Conservation (phyloP, 2,329 filamentous ascomycete species). For the Fusarium graminum region DNA sequence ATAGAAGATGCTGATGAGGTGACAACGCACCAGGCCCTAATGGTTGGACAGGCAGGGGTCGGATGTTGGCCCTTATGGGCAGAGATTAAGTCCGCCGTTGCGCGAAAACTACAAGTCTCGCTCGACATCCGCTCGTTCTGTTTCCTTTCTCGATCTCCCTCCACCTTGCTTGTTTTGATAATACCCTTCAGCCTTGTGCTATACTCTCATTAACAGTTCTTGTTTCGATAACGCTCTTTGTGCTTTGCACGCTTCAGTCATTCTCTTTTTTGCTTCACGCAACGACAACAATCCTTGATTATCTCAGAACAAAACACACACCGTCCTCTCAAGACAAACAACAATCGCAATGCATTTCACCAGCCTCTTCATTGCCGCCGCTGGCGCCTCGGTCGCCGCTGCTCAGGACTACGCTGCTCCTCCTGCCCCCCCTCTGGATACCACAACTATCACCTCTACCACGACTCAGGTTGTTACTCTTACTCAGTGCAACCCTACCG, state of each 20-base stretch:
- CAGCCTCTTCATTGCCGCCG: constrained; percentile 58
- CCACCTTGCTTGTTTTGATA: constrained; percentile 43
- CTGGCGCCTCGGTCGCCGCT: constrained; percentile 56
- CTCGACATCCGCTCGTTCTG: constrained; percentile 29
- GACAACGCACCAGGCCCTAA: constrained; percentile 41
- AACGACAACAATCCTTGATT: constrained; percentile 28
- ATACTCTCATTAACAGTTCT: constrained; percentile 34
- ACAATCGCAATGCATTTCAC: constrained; percentile 62
- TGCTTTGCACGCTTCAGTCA: constrained; percentile 38
- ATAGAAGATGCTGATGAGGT: constrained; percentile 34
- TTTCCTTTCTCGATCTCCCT: constrained; percentile 23
- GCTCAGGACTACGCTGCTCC: constrained; percentile 42
- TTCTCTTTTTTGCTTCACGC: constrained; percentile 33
- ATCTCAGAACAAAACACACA: constrained; percentile 16
- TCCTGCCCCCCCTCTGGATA: constrained; percentile 40
- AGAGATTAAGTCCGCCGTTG: constrained; percentile 42
- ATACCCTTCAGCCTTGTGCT: constrained; percentile 35
- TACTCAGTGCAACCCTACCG: constrained; percentile 60
- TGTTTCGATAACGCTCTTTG: constrained; percentile 34
- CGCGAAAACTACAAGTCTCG: constrained; percentile 50
- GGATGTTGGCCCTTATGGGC: constrained; percentile 11
- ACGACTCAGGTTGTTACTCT: constrained; percentile 61
- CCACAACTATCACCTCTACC: constrained; percentile 60
- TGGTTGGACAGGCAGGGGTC: constrained; percentile 20
- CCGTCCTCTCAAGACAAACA: constrained; percentile 26